phyloP scores from a whole-genome alignment of 805 yeast species.

The Candida xiaguanensis region DNA sequence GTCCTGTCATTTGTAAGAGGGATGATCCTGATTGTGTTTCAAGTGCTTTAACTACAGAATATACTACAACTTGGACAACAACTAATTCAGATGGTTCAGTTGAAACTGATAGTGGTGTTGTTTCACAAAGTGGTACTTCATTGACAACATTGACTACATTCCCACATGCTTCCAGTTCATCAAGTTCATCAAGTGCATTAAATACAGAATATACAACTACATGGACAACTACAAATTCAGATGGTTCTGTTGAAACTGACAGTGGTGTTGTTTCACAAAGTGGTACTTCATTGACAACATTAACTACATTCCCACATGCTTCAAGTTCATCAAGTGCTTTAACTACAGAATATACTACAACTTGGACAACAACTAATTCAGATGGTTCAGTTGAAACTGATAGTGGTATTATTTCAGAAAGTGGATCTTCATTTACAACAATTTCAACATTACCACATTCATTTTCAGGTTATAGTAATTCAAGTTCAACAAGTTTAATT shows the following conservation, averaged over 20 bases:
- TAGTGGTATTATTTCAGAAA: constrained; percentile 14
- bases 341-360: no score
- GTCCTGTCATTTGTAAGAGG: no score
- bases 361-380: constrained; percentile 12
- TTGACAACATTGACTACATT: no score
- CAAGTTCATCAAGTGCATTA: not conserved
- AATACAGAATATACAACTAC: constrained; percentile 11
- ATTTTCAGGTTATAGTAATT: constrained; percentile 9
- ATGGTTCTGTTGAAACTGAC: constrained; percentile 13
- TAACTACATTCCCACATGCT: constrained; percentile 2
- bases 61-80: constrained; percentile 10
- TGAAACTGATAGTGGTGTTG: constrained; percentile 14
- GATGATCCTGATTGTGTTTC: not conserved
- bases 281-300: constrained; percentile 3
- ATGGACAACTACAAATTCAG: constrained; percentile 12
- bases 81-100: not conserved
- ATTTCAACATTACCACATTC: constrained; percentile 5
- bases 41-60: not conserved
- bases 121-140: no score
- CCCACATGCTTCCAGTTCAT: constrained; percentile 4
- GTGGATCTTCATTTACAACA: constrained; percentile 3
- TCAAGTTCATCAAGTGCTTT: not conserved
- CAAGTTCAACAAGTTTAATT: constrained; percentile 10
- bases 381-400: constrained; percentile 11
- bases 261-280: constrained; percentile 11